Evolutionary conservation across 768 basidiomycete species (phyloP), one percentile per base, ranked within the genome.

Genomic region (Leucocoprinus leucothites): DNA sequence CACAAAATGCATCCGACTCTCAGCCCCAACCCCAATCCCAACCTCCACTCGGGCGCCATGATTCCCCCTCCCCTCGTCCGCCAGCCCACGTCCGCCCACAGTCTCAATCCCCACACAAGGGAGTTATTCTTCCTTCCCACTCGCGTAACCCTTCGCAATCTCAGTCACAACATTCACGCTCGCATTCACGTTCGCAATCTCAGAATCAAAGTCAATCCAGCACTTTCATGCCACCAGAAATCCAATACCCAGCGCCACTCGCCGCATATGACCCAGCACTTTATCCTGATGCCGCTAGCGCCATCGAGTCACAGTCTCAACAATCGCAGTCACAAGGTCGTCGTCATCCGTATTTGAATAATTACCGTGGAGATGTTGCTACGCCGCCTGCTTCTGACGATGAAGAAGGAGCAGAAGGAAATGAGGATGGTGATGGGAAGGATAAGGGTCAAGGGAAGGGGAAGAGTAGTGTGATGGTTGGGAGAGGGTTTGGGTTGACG

Each of bases 241-340:
- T 70, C 57, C 73, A 74, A 57, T 74, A 70, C 59, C 72, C 73
- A 24, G 72, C 71, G 0, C 72, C 71, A 1, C 46, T 71, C 9
- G 65, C 68, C 13, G 56, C 67, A 3, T 74, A 75, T 44, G 65
- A 74, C 35, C 73, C 71, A 0, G 45, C 59, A 13, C 13, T 72
- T 7, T 74, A 74, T 66, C 73, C 73, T 0, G 69, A 74, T 24
- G 73, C 71, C 0, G 68, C 67, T 25, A 58, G 57, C 13, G 62
- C 68, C 3, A 73, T 71, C 25, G 60, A 62, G 43, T 65, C 40
- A 60, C 57, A 62, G 38, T 47, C 53, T 1, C 60, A 63, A 31
- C 58, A 59, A 19, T 47, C 46, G 3, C 9, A 51, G 25, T 40
- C 50, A 28, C 44, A 44, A 28, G 25, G 41, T 21, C 13, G 58